Evolutionary conservation across 2,329 filamentous ascomycete species (phyloP).

Genomic region (Metarhizium rileyi): DNA sequence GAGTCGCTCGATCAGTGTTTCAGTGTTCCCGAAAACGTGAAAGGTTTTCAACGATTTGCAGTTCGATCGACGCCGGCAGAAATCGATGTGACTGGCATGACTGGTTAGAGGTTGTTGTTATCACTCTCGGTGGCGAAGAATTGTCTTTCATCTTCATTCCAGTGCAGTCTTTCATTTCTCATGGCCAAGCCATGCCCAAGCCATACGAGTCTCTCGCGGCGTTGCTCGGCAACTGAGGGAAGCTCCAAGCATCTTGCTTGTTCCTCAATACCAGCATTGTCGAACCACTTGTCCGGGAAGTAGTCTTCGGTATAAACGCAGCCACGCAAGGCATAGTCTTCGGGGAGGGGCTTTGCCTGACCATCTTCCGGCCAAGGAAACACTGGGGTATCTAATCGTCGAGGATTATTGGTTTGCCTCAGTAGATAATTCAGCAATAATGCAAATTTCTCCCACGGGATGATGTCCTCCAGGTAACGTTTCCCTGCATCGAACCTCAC

Average conservation of each 20-base stretch:
- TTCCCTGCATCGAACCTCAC: conserved; percentile 11
- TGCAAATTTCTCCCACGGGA: conserved; percentile 42
- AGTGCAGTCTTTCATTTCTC: conserved; percentile 33
- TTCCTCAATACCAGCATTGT: conserved; percentile 49
- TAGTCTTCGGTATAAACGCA: conserved; percentile 50
- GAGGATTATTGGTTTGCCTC: conserved; percentile 16
- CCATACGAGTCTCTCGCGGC: conserved; percentile 50
- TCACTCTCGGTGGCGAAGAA: conserved; percentile 22
- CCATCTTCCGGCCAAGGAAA: conserved; percentile 40
- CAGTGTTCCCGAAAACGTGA: not conserved
- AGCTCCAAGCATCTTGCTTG: conserved; percentile 57
- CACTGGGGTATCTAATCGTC: conserved; percentile 27
- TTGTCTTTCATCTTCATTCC: conserved; percentile 23
- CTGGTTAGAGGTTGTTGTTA: not conserved
- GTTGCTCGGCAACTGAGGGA: conserved; percentile 45
- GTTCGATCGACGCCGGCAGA: not conserved
- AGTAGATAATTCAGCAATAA: conserved; percentile 28
- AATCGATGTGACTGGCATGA: not conserved
- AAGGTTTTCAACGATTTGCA: not conserved
- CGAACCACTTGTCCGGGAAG: conserved; percentile 50
- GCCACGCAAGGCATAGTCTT: conserved; percentile 59
- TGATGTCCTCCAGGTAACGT: conserved; percentile 17
- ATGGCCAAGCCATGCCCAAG: conserved; percentile 40
- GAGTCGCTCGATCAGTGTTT: not conserved
- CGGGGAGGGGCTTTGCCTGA: conserved; percentile 47